Evolutionary conservation across 208 protist genomes (phyloP), one percentile per base, ranked within the genome.

Genomic region (Leishmania lainsoni): DNA sequence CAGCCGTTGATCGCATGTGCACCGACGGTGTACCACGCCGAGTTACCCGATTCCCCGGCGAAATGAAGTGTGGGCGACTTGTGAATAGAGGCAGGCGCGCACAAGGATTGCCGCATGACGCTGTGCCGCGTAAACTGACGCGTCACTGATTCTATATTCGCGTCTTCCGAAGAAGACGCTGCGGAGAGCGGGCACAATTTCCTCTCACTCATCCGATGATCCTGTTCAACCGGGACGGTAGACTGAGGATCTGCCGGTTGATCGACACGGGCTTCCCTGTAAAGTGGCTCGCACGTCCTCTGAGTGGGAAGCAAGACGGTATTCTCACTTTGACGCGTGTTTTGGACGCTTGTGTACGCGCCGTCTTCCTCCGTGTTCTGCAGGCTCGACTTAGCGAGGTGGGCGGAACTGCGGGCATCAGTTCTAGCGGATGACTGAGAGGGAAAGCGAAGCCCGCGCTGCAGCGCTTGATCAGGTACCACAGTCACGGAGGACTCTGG

Each of bases 11-110:
- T n/a, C 14, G 45, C 26, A 12, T 10, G 3, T 8, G 51, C 20
- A 58, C 49, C 6, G 9, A 29, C 49, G 4, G 49, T 12, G 22
- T 5, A 29, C 71, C 9, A 16, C 29, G 49, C 48, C 16, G 71
- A 52, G n/a, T 75, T 75, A 49, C 22, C 49, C 39, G 49, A 29
- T 48, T 84, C 81, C 14, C 56, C 32, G 6, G 54, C 75, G 10
- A 8, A 17, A 39, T 59, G 16, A 8, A 10, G 2, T n/a, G 58
- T 32, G 16, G 75, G 26, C 0, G 45, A 16, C 6, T 52, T 29
- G 16, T 12, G 10, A 2, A 0, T 2, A 14, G 14, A 22, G 48
- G 9, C 49, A 2, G 42, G 12, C 32, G 12, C 29, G 42, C 29
- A n/a, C 16, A 29, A 9, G 17, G 29, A 65, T 14, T 49, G 14